These are phyloP conservation scores for Oxyria digyna DNA, from an alignment of 148 eudicot species.

Conservation along the genomic window DNA sequence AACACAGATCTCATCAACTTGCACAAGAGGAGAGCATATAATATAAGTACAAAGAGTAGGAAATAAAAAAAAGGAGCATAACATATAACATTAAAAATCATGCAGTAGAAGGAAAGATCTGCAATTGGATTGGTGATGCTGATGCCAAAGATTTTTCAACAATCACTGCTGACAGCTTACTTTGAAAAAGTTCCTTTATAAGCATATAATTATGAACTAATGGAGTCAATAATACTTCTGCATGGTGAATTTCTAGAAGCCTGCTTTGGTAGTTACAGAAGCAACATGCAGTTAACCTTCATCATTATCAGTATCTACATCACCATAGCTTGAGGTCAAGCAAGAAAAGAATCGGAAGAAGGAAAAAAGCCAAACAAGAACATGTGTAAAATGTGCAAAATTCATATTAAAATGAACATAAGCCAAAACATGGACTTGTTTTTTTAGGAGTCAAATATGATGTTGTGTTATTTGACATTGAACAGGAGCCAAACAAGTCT, in stretches of 20 bases:
- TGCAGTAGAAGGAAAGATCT: not conserved
- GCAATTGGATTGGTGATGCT: not conserved
- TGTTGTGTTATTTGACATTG: not conserved
- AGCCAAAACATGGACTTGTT: no score
- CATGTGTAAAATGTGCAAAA: not conserved
- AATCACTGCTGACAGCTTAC: constrained; percentile 3
- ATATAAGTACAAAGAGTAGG: not conserved
- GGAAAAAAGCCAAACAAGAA: not conserved
- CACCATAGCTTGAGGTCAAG: constrained; percentile 2
- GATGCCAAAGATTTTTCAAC: not conserved
- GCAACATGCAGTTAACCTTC: constrained; percentile 4
- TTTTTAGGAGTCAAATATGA: no score
- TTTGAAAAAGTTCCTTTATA: not conserved
- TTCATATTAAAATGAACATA: not conserved
- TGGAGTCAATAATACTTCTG: not conserved
- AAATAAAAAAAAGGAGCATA: not conserved
- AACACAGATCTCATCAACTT: not conserved
- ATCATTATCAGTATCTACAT: not conserved
- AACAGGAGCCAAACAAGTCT: not conserved
- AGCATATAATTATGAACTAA: not conserved
- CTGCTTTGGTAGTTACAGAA: constrained; percentile 1
- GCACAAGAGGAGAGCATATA: not conserved
- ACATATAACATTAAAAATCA: not conserved
- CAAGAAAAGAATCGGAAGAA: not conserved
- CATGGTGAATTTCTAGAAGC: not conserved